Base-by-base conservation (phyloP, 2,329 filamentous ascomycete genomes). In the Scedosporium minutisporum region DNA sequence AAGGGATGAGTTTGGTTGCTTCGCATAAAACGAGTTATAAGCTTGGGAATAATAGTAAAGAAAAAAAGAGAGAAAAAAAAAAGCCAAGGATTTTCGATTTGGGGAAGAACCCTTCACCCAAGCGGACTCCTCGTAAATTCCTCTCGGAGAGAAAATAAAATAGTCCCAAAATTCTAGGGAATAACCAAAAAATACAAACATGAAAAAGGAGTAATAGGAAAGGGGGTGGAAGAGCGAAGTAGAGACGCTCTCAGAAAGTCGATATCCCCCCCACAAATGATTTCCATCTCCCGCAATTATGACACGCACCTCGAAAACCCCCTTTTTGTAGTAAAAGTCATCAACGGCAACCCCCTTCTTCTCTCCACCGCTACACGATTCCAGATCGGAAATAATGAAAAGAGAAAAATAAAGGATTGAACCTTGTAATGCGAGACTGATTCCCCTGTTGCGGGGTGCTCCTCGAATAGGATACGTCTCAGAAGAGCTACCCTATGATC, bases 111-210 rank as follows among this genome's bases (percentile, higher is more conserved):
- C 10, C 10, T 38, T 18, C 23, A 7, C 18, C 51, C 14, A 14
- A 55, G 51, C 23, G 9, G 12, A 55, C 2, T 55, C 21, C 18
- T 23, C n/a, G 33, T 38, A 23, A 55, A 48, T n/a, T 23, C 18
- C 51, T 55, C 51, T 61, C 65, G 63, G 64, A 62, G 62, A 63
- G 27, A 63, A 51, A 57, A 63, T 14, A 63, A 16, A 58, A 60
- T 38, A 25, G 21, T 27, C 51, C 51, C 21, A 29, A 55, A 23
- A 23, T 55, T 55, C 51, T 55, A 55, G 51, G 51, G 51, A 61
- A n/a, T n/a, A 61, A 48, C 33, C 25, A 12, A 59, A 63, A 23
- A 16, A 57, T 12, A 27, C 29, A 23, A 23, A 57, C n/a, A 27
- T 7, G 16, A 38, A 58, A 33, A 58, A 41, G 55, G 33, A 12